Evolutionary conservation across 441 rosid species (phyloP).

Genomic region (Croton laevigatus): DNA sequence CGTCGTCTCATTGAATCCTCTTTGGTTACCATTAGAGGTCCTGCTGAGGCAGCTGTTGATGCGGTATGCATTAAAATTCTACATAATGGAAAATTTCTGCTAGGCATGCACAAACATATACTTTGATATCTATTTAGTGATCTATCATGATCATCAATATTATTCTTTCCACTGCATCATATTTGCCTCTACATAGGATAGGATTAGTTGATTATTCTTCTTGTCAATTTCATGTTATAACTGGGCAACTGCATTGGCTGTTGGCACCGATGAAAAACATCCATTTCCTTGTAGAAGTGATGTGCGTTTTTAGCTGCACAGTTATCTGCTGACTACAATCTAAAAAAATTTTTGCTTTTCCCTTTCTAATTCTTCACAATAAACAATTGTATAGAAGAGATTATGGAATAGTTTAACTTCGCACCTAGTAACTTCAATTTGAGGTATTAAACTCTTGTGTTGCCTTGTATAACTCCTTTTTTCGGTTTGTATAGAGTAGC

Average conservation of each 20-base stretch:
- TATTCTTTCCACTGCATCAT: background rate
- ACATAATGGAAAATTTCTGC: background rate
- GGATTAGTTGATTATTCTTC: too few relatives aligned
- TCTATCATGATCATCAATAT: background rate
- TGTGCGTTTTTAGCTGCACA: too few relatives aligned
- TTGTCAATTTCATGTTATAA: too few relatives aligned
- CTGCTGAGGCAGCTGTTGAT: slow-evolving; percentile 98
- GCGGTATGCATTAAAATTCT: slow-evolving; percentile 52
- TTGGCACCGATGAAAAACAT: too few relatives aligned
- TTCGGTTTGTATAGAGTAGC: background rate
- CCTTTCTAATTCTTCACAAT: too few relatives aligned
- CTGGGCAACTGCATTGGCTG: too few relatives aligned
- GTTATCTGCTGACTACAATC: too few relatives aligned
- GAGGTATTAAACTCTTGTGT: background rate
- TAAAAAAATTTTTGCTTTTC: too few relatives aligned
- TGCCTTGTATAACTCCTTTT: background rate
- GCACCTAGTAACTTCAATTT: background rate
- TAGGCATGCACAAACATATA: background rate
- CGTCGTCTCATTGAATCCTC: slow-evolving; percentile 96
- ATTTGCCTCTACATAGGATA: background rate
- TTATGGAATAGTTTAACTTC: background rate
- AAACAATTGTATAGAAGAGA: background rate
- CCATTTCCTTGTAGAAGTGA: too few relatives aligned
- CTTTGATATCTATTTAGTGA: background rate
- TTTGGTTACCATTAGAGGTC: slow-evolving; percentile 81